Evolutionary conservation across 768 basidiomycete genomes (phyloP).

Genomic region (Mycena filopes): DNA sequence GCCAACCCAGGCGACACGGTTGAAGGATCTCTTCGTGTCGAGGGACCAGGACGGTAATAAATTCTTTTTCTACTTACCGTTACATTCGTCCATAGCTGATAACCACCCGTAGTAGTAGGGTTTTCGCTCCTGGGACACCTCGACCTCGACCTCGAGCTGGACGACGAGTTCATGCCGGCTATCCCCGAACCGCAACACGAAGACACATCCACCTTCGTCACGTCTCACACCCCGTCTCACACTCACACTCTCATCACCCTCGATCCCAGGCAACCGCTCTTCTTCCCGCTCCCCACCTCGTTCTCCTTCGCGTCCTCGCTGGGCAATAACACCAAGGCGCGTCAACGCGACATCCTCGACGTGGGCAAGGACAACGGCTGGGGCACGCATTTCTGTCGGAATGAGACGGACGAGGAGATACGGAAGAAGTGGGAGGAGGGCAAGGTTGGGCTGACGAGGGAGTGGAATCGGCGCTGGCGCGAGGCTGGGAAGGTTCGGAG

Average conservation of each 20-base stretch:
- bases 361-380: conserved; percentile 59
- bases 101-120: conserved; percentile 39
- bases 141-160: conserved; percentile 66
- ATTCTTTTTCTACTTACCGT: conserved; percentile 5
- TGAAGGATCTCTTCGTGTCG: conserved; percentile 83
- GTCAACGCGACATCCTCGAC: conserved; percentile 60
- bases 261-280: conserved; percentile 66
- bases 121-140: conserved; percentile 83
- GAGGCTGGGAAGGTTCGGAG: conserved; percentile 77
- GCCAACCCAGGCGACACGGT: conserved; percentile 40
- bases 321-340: conserved; percentile 43
- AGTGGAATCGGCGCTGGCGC: conserved; percentile 81
- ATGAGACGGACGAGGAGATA: conserved; percentile 68
- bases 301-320: conserved; percentile 18
- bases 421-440: conserved; percentile 74
- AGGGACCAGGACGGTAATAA: conserved; percentile 70
- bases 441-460: conserved; percentile 73
- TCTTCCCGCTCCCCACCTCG: conserved; percentile 64
- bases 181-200: conserved; percentile 36
- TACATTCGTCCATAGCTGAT: not conserved
- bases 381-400: conserved; percentile 64
- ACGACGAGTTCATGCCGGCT: conserved; percentile 45
- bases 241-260: conserved; percentile 47
- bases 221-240: conserved; percentile 22
- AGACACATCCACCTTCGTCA: conserved; percentile 41